A percentile compares a stretch with the other conserved stretches of the same genome.
phyloP scores from a whole-genome alignment of 2,329 filamentous ascomycete genomes.

The Tympanopsis confertula region DNA sequence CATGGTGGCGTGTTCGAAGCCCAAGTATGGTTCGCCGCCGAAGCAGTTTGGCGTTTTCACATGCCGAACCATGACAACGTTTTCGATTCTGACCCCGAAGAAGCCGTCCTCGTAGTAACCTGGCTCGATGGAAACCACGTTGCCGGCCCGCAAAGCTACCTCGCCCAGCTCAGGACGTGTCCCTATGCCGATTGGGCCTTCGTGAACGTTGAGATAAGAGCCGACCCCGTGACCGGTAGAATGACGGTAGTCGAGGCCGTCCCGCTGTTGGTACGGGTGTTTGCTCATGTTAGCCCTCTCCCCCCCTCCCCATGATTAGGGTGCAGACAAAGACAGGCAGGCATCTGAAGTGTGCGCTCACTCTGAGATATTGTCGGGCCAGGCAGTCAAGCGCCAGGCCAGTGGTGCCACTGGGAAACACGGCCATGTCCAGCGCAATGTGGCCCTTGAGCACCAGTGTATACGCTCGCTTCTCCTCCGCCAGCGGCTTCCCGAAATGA shows the following conservation, averaged over 20 bases:
- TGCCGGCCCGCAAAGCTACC: conserved; percentile 78
- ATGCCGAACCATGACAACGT: conserved; percentile 82
- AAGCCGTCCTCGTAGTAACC: conserved; percentile 94
- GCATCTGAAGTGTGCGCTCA: too few species aligned
- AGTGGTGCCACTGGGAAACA: conserved; percentile 91
- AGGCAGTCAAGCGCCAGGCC: conserved; percentile 83
- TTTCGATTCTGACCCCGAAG: conserved; percentile 94
- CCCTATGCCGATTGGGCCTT: conserved; percentile 92
- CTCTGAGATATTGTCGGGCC: conserved; percentile 83
- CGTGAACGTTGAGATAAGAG: conserved; percentile 91
- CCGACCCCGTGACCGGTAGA: conserved; percentile 94
- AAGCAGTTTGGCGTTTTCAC: conserved; percentile 79
- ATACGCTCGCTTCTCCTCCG: conserved; percentile 77
- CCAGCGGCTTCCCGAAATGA: conserved; percentile 77
- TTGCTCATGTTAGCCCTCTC: too few species aligned
- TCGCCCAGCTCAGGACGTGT: conserved; percentile 85
- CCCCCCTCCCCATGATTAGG: too few species aligned
- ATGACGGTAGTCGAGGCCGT: conserved; percentile 89
- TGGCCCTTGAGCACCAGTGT: conserved; percentile 91
- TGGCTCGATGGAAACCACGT: conserved; percentile 91
- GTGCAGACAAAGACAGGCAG: too few species aligned
- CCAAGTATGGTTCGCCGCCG: conserved; percentile 85
- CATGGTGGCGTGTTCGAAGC: conserved; percentile 96
- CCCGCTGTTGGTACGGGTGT: too few species aligned
- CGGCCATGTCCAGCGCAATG: conserved; percentile 72